Percentiles rank a stretch among this genome's conserved stretches.
Evolutionary conservation across 179 eudicot species (phyloP).

Genomic region (Spergularia azorica): DNA sequence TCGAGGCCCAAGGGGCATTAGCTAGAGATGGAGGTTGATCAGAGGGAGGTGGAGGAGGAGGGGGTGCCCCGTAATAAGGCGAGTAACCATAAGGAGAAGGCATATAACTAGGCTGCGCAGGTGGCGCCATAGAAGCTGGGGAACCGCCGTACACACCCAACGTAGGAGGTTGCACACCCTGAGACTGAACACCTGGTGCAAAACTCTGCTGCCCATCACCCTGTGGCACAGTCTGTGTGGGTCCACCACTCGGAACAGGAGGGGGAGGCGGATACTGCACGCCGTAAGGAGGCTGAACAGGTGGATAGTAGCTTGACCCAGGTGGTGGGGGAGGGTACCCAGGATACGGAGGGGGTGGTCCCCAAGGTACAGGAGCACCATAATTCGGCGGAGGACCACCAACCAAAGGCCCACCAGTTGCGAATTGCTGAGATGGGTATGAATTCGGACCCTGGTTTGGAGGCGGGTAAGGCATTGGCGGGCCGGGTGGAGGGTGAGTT

Average conservation of each 20-base stretch:
- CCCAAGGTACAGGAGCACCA: constrained; percentile 77
- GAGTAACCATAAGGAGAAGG: constrained; percentile 54
- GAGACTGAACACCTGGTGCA: constrained; percentile 74
- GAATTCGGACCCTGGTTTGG: constrained; percentile 47
- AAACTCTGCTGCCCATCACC: constrained; percentile 53
- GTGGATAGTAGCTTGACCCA: constrained; percentile 59
- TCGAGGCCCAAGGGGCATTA: constrained; percentile 82
- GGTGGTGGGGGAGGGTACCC: constrained; percentile 75
- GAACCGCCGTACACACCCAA: constrained; percentile 49
- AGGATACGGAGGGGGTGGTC: constrained; percentile 65
- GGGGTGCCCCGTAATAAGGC: constrained; percentile 64
- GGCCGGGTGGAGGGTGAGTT: constrained; percentile 69
- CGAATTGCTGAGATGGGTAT: constrained; percentile 74
- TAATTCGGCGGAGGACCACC: constrained; percentile 51
- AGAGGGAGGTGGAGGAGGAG: constrained; percentile 49
- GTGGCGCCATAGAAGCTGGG: constrained; percentile 42
- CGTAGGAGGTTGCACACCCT: constrained; percentile 46
- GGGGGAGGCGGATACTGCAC: constrained; percentile 58
- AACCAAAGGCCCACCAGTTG: constrained; percentile 57
- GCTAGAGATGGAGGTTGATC: constrained; percentile 55
- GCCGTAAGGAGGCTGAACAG: constrained; percentile 63
- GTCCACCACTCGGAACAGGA: constrained; percentile 35
- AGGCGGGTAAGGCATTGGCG: constrained; percentile 49
- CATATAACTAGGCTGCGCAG: constrained; percentile 52
- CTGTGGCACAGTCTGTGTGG: constrained; percentile 47